phyloP scores from a whole-genome alignment of 257 asterid species.

The Prunella vulgaris region DNA sequence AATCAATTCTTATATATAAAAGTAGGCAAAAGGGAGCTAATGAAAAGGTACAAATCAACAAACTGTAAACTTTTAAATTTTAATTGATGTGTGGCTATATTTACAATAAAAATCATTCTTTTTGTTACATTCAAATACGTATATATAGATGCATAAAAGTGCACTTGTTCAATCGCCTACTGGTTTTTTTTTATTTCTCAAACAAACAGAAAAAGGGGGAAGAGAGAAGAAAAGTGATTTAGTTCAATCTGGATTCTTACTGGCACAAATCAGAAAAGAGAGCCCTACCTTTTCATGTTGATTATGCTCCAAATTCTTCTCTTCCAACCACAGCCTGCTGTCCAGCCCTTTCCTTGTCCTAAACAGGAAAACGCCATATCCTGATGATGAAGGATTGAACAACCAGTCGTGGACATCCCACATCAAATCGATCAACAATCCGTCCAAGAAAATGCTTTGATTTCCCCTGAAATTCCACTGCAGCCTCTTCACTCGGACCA shows the following conservation, averaged over 20 bases:
- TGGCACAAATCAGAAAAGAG: conserved; percentile 66
- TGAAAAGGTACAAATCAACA: neutral
- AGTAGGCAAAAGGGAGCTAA: neutral
- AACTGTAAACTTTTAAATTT: neutral
- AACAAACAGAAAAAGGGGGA: neutral
- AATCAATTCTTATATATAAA: too few relatives aligned
- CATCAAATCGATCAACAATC: conserved; percentile 72
- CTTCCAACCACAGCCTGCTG: conserved; percentile 77
- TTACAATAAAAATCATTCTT: conserved; percentile 8
- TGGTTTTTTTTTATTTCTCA: neutral
- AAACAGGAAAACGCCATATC: conserved; percentile 64
- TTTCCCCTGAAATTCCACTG: conserved; percentile 89
- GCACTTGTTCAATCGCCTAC: neutral
- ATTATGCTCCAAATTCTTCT: conserved; percentile 38
- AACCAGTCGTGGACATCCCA: conserved; percentile 89
- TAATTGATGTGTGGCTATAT: neutral
- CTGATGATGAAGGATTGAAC: conserved; percentile 28
- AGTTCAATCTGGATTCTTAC: conserved; percentile 48
- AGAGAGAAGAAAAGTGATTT: neutral
- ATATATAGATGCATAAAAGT: neutral
- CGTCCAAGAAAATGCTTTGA: conserved; percentile 72
- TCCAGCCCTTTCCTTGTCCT: conserved; percentile 74
- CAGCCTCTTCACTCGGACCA: conserved; percentile 61
- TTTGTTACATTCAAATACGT: neutral
- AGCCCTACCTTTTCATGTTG: conserved; percentile 43